Percentiles rank a stretch among this genome's conserved stretches.
phyloP scores from a whole-genome alignment of 2,329 filamentous ascomycete species.

The Aspergillus thermomutatus region DNA sequence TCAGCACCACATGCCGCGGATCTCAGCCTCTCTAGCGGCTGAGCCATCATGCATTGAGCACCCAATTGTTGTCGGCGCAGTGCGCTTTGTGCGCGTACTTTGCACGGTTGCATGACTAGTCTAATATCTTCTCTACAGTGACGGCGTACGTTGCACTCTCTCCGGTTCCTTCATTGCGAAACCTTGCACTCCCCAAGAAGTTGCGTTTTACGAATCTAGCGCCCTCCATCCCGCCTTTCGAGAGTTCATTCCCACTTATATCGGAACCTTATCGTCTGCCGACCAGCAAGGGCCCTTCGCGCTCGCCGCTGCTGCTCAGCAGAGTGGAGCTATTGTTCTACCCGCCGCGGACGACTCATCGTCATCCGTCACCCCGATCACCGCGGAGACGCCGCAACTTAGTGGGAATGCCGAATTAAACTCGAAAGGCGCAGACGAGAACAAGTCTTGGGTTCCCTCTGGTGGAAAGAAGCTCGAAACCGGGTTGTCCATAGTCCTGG shows the following conservation, averaged over 20 bases:
- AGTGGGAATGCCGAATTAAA: not conserved
- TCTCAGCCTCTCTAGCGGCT: not conserved
- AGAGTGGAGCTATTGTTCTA: conserved; percentile 37
- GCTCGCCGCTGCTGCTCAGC: conserved; percentile 50
- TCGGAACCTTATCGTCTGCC: conserved; percentile 74
- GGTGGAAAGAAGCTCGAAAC: conserved; percentile 67
- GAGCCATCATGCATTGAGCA: not conserved
- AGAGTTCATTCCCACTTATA: conserved; percentile 77
- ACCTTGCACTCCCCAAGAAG: conserved; percentile 80
- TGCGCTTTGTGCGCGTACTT: not conserved
- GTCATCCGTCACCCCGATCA: conserved; percentile 15
- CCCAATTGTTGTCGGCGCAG: not conserved
- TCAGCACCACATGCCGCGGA: conserved; percentile 4
- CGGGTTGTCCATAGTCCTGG: conserved; percentile 75
- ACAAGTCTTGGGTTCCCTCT: conserved; percentile 44
- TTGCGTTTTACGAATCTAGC: conserved; percentile 83
- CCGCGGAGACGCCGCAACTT: conserved; percentile 10
- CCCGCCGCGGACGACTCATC: conserved; percentile 21
- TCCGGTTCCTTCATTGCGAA: conserved; percentile 89
- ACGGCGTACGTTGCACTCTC: conserved; percentile 81
- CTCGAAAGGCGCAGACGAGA: conserved; percentile 17
- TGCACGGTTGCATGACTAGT: not conserved
- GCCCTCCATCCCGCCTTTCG: conserved; percentile 68
- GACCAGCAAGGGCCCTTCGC: conserved; percentile 43
- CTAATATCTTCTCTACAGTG: conserved; percentile 51